Percentiles rank a stretch among this genome's conserved stretches.
phyloP scores from a whole-genome alignment of 2,329 filamentous ascomycete genomes.

The Trichoderma gracile region DNA sequence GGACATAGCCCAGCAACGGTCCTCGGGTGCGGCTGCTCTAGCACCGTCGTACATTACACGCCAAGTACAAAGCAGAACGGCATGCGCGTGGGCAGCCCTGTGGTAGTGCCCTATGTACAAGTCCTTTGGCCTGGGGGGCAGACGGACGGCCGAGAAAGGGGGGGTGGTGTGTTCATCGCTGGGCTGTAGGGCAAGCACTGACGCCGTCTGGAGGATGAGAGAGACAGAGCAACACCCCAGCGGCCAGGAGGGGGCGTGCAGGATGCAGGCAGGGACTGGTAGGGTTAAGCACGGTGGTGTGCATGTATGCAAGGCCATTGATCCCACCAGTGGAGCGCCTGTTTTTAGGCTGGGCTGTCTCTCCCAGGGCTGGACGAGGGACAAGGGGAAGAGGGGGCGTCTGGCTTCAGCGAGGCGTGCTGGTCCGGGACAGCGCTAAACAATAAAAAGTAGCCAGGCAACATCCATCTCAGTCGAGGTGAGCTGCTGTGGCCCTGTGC shows the following conservation, averaged over 20 bases:
- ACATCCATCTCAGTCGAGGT: conserved; percentile 23
- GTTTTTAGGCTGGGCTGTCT: conserved; percentile 17
- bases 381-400: conserved; percentile 14
- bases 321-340: conserved; percentile 23
- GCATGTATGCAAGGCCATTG: conserved; percentile 19
- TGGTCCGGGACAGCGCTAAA: conserved; percentile 9
- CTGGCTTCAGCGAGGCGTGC: conserved; percentile 16
- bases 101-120: conserved; percentile 12
- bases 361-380: conserved; percentile 23
- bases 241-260: conserved; percentile 17
- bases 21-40: conserved; percentile 26
- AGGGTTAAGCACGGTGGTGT: conserved; percentile 18
- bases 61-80: conserved; percentile 13
- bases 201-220: conserved; percentile 2
- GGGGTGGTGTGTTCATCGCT: conserved; percentile 1
- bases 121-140: conserved; percentile 12
- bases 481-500: neutral
- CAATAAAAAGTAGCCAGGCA: conserved; percentile 23
- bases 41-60: conserved; percentile 23
- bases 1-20: conserved; percentile 19
- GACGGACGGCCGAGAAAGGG: neutral
- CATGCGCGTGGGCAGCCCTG: conserved; percentile 24
- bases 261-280: conserved; percentile 12
- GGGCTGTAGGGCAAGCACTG: conserved; percentile 21
- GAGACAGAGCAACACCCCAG: conserved; percentile 7